A percentile compares a stretch with the other conserved stretches of the same genome.
These are phyloP conservation scores for Kuraishia borneana DNA, from an alignment of 805 yeast species.

Conservation along the genomic window DNA sequence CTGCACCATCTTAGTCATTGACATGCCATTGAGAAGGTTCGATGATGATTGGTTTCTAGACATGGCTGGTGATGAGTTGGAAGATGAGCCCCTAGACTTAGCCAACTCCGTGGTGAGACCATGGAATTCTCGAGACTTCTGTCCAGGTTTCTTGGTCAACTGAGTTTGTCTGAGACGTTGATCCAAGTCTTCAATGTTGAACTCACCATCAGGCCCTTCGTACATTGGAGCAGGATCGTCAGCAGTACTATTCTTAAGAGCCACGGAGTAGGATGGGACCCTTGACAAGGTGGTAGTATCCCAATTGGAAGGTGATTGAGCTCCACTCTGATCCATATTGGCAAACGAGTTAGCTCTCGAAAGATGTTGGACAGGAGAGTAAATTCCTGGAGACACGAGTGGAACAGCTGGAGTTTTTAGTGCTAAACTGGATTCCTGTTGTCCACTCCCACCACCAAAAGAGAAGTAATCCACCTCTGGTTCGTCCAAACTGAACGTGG, in stretches of 20 bases:
- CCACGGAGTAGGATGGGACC: constrained; percentile 82
- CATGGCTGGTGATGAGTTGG: constrained; percentile 25
- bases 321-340: constrained; percentile 9
- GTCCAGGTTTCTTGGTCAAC: background rate
- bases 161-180: constrained; percentile 15
- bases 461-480: constrained; percentile 23
- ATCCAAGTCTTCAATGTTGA: constrained; percentile 19
- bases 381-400: constrained; percentile 25
- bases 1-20: background rate
- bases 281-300: constrained; percentile 37
- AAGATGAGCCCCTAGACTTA: constrained; percentile 20
- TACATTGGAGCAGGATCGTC: constrained; percentile 66
- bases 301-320: constrained; percentile 19
- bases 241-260: constrained; percentile 34
- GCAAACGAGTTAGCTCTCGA: constrained; percentile 47
- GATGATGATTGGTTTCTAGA: constrained; percentile 26
- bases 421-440: background rate
- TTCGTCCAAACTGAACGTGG: constrained; percentile 18
- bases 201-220: constrained; percentile 31
- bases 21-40: constrained; percentile 9
- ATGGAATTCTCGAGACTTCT: constrained; percentile 6
- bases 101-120: constrained; percentile 13
- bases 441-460: constrained; percentile 2
- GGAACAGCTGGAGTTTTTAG: constrained; percentile 1
- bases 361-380: constrained; percentile 46